Evolutionary conservation across 306 rosid species (phyloP).

Genomic region (Glycine tomentella): DNA sequence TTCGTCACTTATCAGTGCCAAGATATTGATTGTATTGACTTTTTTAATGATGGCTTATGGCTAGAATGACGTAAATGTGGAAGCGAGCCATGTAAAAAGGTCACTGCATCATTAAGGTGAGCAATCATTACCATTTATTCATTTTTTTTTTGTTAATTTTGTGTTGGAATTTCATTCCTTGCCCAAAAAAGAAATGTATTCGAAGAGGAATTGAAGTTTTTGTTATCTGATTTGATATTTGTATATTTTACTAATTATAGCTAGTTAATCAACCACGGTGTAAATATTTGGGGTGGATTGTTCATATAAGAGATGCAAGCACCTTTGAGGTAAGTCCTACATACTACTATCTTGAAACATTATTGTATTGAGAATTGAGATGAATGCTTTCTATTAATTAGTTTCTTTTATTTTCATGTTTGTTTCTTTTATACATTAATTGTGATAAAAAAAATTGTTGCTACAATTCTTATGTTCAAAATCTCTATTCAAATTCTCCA

Average conservation of each 20-base stretch:
- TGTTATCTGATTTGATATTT: not conserved
- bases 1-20: conserved; percentile 21
- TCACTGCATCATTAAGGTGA: conserved; percentile 42
- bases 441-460: too few species aligned
- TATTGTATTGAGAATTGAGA: not conserved
- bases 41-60: conserved; percentile 7
- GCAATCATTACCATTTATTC: conserved; percentile 32
- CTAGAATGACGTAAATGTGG: conserved; percentile 38
- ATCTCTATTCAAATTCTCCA: not conserved
- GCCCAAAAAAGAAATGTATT: not conserved
- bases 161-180: not conserved
- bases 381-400: not conserved
- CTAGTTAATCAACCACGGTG: not conserved
- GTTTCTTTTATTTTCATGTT: not conserved
- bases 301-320: not conserved
- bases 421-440: too few species aligned
- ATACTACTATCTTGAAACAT: not conserved
- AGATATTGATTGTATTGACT: conserved; percentile 43
- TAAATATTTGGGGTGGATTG: not conserved
- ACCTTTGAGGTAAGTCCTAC: conserved; percentile 39
- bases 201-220: not conserved
- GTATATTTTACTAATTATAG: not conserved
- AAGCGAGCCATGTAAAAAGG: conserved; percentile 50
- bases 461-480: not conserved
- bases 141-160: not conserved